These are phyloP conservation scores for Stephania cephalantha DNA, from an alignment of 164 flowering plant genomes.

Conservation along the genomic window DNA sequence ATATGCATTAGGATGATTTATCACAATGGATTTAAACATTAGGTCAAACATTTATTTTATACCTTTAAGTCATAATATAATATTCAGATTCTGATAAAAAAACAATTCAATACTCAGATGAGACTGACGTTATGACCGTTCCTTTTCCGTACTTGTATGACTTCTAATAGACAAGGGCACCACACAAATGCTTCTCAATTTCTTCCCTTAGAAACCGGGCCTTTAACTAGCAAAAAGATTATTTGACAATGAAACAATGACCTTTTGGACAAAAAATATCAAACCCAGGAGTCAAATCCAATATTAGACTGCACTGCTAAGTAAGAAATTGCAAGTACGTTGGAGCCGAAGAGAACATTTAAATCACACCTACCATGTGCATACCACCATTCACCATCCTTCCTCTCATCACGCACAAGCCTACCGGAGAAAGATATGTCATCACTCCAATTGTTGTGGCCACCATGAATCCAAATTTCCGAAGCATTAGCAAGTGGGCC, in stretches of 20 bases:
- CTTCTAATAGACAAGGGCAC: neutral
- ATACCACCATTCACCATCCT: slow-evolving; percentile 88
- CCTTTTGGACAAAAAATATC: neutral
- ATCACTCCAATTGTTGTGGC: slow-evolving; percentile 68
- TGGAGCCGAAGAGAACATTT: neutral
- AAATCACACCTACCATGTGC: slow-evolving; percentile 55
- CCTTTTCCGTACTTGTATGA: neutral
- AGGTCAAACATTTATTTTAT: neutral
- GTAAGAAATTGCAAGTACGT: neutral
- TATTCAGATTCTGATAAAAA: neutral
- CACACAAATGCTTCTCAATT: neutral
- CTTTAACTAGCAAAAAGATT: neutral
- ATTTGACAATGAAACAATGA: neutral
- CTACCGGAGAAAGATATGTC: slow-evolving; percentile 60
- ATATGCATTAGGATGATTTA: neutral
- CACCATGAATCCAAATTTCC: slow-evolving; percentile 93
- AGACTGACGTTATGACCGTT: neutral
- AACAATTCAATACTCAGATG: neutral
- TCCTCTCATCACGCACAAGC: slow-evolving; percentile 44
- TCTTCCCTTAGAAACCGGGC: neutral
- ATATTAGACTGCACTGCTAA: neutral
- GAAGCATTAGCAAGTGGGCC: slow-evolving; percentile 72
- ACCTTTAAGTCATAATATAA: neutral
- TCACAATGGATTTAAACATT: neutral
- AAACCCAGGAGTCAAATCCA: neutral